Evolutionary conservation across 2,329 filamentous ascomycete species (phyloP).

Genomic region (Raffaelea albimanens): DNA sequence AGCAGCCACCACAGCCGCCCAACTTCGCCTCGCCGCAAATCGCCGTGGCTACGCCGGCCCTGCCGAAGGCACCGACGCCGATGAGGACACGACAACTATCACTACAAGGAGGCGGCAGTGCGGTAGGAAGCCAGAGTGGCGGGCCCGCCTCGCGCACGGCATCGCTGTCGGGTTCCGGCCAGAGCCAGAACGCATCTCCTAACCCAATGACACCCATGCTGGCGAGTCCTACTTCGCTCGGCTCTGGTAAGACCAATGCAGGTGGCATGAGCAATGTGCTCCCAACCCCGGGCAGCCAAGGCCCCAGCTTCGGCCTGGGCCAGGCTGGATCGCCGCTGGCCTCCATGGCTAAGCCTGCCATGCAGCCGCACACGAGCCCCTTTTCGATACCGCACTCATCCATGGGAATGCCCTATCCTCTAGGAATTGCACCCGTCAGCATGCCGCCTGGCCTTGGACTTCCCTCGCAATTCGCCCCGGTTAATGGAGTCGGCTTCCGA

Average conservation of each 20-base stretch:
- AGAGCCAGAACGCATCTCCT: conserved; percentile 50
- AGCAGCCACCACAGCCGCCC: too few relatives aligned
- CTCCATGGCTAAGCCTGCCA: conserved; percentile 36
- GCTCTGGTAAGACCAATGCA: conserved; percentile 31
- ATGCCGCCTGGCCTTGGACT: conserved; percentile 7
- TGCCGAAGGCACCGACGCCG: conserved; percentile 76
- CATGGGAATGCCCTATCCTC: conserved; percentile 28
- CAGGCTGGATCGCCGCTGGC: conserved; percentile 57
- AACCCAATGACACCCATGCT: conserved; percentile 55
- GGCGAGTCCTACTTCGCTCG: conserved; percentile 54
- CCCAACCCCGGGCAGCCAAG: too few relatives aligned
- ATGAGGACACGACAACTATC: conserved; percentile 67
- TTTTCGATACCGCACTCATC: conserved; percentile 32
- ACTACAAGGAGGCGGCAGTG: conserved; percentile 66
- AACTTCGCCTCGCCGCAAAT: conserved; percentile 69
- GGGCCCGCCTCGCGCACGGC: conserved; percentile 53
- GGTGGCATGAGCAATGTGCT: too few relatives aligned
- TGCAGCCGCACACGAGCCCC: conserved; percentile 29
- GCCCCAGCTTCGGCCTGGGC: too few relatives aligned
- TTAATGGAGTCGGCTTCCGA: conserved; percentile 2
- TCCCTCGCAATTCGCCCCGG: conserved; percentile 1
- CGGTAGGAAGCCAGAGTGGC: conserved; percentile 46
- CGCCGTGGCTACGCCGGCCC: conserved; percentile 65
- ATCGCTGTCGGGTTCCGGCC: conserved; percentile 48
- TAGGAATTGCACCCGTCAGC: conserved; percentile 21